Evolutionary conservation across 2,329 filamentous ascomycete species (phyloP), one percentile per base, ranked within the genome.

Genomic region (Acrocalymma vagum): DNA sequence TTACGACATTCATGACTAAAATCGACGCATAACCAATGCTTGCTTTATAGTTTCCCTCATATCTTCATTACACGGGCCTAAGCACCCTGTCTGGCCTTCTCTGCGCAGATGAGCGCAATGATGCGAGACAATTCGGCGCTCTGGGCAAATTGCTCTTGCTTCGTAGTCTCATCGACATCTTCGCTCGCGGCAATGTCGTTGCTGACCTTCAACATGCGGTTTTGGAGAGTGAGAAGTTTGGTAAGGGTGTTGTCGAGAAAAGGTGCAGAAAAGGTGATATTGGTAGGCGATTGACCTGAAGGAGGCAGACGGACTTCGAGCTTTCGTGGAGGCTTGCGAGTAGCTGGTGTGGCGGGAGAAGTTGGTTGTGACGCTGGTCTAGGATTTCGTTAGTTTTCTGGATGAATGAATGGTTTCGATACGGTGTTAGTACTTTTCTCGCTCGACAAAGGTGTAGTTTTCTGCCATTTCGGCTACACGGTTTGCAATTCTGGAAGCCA

Each of bases 231-330:
- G 33, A 78, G 60, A 62, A 78, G 73, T 68, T 78, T 78, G 37
- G 72, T 65, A 2, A 78, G 67, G 5, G 75, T 78, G 57, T 78
- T 78, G 65, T 78, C 76, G 36, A 78, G 72, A 67, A 78, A 78
- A 0, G 76, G 75, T 1, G 76, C 75, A n/a, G 72, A 76, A 63
- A 78, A 78, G 23, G 72, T 72, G 45, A 78, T 65, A 39, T 68
- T 69, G 16, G 67, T 65, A 7, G 65, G 62, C 7, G 65, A 68
- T 11, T 51, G 38, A 26, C 60, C 58, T 11, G 62, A 54, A 37
- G 63, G 65, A 20, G 69, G 70, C 4, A 78, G 67, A 14, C 76
- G 67, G 67, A 78, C 75, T 43, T 78, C 76, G 29, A 78, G 72
- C 51, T 78, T 78, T 23, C 76, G 67, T 3, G 76, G 76, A 3